Conservation (phyloP, 208 protist species). For the Acanthamoeba royreba region DNA sequence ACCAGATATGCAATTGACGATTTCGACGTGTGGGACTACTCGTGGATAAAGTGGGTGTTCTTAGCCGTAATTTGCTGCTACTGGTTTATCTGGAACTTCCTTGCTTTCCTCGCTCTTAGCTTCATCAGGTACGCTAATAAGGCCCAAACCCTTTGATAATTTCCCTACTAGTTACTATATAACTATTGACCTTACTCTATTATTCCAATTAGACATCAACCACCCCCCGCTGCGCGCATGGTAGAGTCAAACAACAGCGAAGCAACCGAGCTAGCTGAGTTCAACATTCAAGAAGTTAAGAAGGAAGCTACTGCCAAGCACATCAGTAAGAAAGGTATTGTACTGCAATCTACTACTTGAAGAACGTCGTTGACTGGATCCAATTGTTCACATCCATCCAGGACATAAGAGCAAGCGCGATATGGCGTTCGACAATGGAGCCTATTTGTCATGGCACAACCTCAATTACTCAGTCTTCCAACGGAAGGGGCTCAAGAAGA, state of each 20-base stretch:
- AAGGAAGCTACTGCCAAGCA: neutral
- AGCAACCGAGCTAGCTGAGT: neutral
- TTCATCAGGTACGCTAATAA: neutral
- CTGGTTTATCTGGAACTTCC: neutral
- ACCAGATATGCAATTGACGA: no score
- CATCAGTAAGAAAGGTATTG: neutral
- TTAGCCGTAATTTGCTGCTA: neutral
- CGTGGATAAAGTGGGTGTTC: no score
- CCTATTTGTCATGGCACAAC: neutral
- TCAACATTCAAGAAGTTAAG: conserved; percentile 14
- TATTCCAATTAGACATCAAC: neutral
- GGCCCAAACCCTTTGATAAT: neutral
- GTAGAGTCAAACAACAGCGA: neutral
- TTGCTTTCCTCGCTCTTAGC: neutral
- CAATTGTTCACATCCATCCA: neutral
- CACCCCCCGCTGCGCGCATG: neutral
- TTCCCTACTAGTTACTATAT: neutral
- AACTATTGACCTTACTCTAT: neutral
- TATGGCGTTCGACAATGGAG: neutral
- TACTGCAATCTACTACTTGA: neutral
- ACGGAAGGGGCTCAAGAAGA: neutral
- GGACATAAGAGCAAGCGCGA: neutral
- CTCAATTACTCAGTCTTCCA: neutral
- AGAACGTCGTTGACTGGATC: neutral
- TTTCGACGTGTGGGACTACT: no score